phyloP scores from a whole-genome alignment of 1,139 yeast species.

The Kodamaea suecica region DNA sequence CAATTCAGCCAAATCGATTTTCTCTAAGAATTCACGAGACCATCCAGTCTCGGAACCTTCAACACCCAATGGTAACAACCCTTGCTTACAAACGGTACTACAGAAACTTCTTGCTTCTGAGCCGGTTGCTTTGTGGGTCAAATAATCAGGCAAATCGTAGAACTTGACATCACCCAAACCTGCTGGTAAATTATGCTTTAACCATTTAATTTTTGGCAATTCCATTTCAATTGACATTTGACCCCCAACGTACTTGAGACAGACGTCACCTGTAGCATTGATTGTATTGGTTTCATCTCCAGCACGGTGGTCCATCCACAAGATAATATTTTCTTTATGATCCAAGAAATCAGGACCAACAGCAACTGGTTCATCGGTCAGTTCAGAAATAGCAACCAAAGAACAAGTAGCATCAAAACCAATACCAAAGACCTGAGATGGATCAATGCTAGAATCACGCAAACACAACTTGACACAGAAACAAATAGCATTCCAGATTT shows the following conservation, averaged over 20 bases:
- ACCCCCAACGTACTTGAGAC: constrained; percentile 92
- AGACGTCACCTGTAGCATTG: constrained; percentile 74
- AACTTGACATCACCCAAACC: constrained; percentile 71
- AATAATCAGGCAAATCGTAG: constrained; percentile 86
- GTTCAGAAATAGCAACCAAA: constrained; percentile 71
- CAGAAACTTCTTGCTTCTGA: constrained; percentile 82
- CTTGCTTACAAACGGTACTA: constrained; percentile 94
- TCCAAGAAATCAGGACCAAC: constrained; percentile 90
- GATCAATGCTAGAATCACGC: constrained; percentile 70
- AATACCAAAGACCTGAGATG: constrained; percentile 68
- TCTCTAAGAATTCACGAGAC: constrained; percentile 72
- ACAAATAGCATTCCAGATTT: constrained; percentile 89
- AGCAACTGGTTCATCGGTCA: constrained; percentile 66
- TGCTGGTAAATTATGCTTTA: constrained; percentile 77
- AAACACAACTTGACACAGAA: constrained; percentile 74
- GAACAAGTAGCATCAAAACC: constrained; percentile 99
- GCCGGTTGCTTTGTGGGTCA: constrained; percentile 89
- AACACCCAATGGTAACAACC: constrained; percentile 87
- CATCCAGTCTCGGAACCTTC: constrained; percentile 86
- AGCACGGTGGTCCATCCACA: constrained; percentile 99
- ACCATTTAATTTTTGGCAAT: constrained; percentile 94
- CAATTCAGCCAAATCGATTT: constrained; percentile 72
- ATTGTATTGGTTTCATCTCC: constrained; percentile 77
- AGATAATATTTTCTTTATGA: constrained; percentile 71
- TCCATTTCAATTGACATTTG: constrained; percentile 98